Evolutionary conservation across 1,284 basidiomycete species (phyloP).

Genomic region (Cutaneotrichosporon sp.): DNA sequence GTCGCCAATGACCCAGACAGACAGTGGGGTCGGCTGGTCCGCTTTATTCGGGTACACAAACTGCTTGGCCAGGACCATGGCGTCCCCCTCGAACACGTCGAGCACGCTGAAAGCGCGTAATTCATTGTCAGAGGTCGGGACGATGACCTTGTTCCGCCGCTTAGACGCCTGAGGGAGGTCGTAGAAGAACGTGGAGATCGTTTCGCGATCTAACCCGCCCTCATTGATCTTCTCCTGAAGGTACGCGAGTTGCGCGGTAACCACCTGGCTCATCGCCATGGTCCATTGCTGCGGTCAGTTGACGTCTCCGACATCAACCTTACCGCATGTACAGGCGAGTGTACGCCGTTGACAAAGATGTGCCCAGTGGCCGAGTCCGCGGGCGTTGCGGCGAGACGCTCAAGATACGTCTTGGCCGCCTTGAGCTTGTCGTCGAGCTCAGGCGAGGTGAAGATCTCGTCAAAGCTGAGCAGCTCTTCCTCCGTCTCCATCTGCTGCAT

Average conservation of each 20-base stretch:
- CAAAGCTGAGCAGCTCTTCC: conserved; percentile 35
- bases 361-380: conserved; percentile 30
- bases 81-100: conserved; percentile 29
- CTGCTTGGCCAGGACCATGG: conserved; percentile 36
- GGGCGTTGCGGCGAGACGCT: conserved; percentile 31
- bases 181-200: conserved; percentile 76
- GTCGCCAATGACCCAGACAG: conserved; percentile 71
- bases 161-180: conserved; percentile 68
- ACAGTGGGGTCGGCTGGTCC: conserved; percentile 41
- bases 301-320: conserved; percentile 30
- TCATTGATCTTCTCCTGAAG: conserved; percentile 5
- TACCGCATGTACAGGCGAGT: conserved; percentile 66
- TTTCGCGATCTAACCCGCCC: background rate
- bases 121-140: conserved; percentile 33
- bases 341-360: conserved; percentile 83
- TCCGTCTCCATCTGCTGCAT: conserved; percentile 4
- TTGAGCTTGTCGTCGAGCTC: conserved; percentile 31
- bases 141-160: conserved; percentile 58
- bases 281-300: conserved; percentile 54
- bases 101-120: conserved; percentile 28
- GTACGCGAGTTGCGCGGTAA: conserved; percentile 59
- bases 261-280: conserved; percentile 58
- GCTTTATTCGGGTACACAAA: conserved; percentile 59
- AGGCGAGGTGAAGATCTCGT: conserved; percentile 43
- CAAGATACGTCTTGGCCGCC: conserved; percentile 25